Evolutionary conservation across 2,329 filamentous ascomycete genomes (phyloP), one percentile per base, ranked within the genome.

Genomic region (Delphinella strobiligena): DNA sequence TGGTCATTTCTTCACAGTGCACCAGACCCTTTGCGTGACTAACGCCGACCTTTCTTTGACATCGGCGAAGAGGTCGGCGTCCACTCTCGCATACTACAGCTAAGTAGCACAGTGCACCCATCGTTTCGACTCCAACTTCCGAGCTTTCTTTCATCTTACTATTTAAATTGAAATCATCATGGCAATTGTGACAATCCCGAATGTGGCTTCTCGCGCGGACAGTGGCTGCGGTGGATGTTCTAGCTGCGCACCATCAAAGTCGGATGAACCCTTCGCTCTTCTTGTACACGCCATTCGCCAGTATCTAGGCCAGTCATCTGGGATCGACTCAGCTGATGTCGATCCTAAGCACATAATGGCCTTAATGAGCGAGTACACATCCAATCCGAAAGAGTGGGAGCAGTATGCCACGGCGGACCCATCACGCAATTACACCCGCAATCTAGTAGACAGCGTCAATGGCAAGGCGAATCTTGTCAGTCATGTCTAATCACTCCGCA

Each of bases 401-500:
- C 69, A 68, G 46, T 94, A 84, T 61, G 83, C 82, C 19, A 72
- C 89, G 50, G 72, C 71, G n/a, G 81, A 93, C 52, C 50, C 63
- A 14, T 77, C 69, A 47, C 70, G 78, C 51, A 72, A 74, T 1
- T 95, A 94, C 59, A 94, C 88, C 10, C 68, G 88, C 40, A 94
- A 94, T 55, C 72, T 94, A 3, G 86, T 95, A 33, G 85, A 93
- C 53, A 81, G 87, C 55, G 85, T 87, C 2, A 94, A 94, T 51
- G 86, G 78, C 43, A 84, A 83, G 60, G 79, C 77, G 53, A 85
- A 85, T 52, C 59, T 85, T 57, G 78, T 82, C 62, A 54, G 73
- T 61, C 12, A 16, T 18, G n/a, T 30, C 37, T 39, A 19, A 43
- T 32, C 32, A 17, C 8, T 19, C 10, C n/a, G 29, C 18, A 18